A percentile compares a stretch with the other conserved stretches of the same genome.
Evolutionary conservation across 805 yeast genomes (phyloP).

Genomic region (Candida sanyiensis): DNA sequence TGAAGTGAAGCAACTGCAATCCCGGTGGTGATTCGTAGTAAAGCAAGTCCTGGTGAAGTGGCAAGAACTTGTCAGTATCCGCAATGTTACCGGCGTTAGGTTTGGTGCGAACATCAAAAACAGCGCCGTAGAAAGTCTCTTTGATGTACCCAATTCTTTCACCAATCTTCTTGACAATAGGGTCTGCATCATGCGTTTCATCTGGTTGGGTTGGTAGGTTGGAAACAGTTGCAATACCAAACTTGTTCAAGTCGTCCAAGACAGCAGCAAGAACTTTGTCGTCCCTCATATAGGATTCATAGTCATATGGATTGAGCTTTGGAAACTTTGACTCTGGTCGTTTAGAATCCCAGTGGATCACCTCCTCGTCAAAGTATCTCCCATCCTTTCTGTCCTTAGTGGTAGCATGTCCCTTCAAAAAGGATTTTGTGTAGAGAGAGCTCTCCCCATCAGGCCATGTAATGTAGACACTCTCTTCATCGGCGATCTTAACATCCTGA

Average conservation of each 20-base stretch:
- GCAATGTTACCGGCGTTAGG: conserved; percentile 64
- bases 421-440: conserved; percentile 38
- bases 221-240: conserved; percentile 53
- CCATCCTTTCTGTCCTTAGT: conserved; percentile 25
- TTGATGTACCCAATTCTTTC: conserved; percentile 60
- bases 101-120: conserved; percentile 56
- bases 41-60: conserved; percentile 71
- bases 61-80: conserved; percentile 56
- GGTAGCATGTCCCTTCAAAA: conserved; percentile 41
- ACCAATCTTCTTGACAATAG: conserved; percentile 40
- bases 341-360: conserved; percentile 42
- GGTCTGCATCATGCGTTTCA: conserved; percentile 25
- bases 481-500: conserved; percentile 28
- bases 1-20: conserved; percentile 59
- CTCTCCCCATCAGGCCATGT: conserved; percentile 44
- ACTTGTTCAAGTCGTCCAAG: conserved; percentile 42
- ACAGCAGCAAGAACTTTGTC: conserved; percentile 28
- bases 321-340: conserved; percentile 17
- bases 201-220: conserved; percentile 41
- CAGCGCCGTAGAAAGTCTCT: conserved; percentile 64
- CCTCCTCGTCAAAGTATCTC: conserved; percentile 32
- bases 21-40: conserved; percentile 84
- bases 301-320: conserved; percentile 7
- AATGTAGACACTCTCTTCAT: conserved; percentile 34
- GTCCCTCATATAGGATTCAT: conserved; percentile 13